A percentile compares a stretch with the other conserved stretches of the same genome.
Evolutionary conservation across 805 yeast species (phyloP).

Genomic region (Ogataea salicorniae): DNA sequence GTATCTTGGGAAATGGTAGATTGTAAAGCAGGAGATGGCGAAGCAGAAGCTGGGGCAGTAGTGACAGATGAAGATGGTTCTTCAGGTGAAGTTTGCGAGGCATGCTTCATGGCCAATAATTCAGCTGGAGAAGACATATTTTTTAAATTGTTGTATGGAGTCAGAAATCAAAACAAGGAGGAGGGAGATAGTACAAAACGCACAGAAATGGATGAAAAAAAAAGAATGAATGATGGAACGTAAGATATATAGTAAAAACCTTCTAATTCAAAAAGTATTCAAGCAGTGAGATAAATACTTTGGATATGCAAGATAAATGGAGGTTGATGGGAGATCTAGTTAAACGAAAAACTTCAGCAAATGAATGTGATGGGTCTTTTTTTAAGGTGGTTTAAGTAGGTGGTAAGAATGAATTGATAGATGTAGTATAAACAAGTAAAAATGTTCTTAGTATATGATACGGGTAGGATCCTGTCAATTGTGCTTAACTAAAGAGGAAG

Average conservation of each 20-base stretch:
- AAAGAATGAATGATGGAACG: not conserved
- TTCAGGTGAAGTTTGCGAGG: conserved; percentile 19
- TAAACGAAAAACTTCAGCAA: too few species aligned
- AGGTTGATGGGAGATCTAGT: too few species aligned
- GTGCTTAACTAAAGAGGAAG: too few species aligned
- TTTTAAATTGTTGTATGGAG: not conserved
- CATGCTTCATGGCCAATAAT: conserved; percentile 33
- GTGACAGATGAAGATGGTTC: conserved; percentile 11
- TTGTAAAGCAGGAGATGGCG: conserved; percentile 16
- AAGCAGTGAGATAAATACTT: too few species aligned
- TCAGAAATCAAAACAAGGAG: not conserved
- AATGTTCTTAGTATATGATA: too few species aligned
- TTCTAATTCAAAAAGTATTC: too few species aligned
- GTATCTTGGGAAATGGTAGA: conserved; percentile 15
- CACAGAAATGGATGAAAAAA: not conserved
- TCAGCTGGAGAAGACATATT: conserved; percentile 37
- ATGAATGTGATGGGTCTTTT: too few species aligned
- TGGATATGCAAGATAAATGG: too few species aligned
- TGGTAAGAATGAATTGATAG: too few species aligned
- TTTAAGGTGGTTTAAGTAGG: too few species aligned
- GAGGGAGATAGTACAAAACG: not conserved
- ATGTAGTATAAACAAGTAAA: too few species aligned
- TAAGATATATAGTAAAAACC: not conserved
- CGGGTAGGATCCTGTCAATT: too few species aligned
- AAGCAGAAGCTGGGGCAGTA: conserved; percentile 13